These are phyloP conservation scores for Quillaja saponaria DNA, from an alignment of 306 rosid genomes.

Conservation along the genomic window DNA sequence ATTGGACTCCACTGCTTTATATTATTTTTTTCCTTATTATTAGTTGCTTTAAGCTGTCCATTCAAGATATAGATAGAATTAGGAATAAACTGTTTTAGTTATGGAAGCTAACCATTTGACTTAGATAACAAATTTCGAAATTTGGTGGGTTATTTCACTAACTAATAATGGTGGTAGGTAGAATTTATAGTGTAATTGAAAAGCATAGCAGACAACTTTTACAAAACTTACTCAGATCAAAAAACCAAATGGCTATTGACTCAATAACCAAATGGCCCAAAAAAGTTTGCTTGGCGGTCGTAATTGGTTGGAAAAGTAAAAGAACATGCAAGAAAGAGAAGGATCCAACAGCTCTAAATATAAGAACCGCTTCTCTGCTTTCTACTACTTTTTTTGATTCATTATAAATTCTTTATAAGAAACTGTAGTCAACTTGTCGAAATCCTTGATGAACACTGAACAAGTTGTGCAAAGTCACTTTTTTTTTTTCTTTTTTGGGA, in stretches of 20 bases:
- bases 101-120: constrained; percentile 24
- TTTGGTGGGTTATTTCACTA: constrained; percentile 26
- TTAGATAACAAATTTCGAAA: background rate
- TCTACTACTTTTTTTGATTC: background rate
- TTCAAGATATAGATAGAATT: constrained; percentile 18
- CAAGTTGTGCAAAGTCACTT: background rate
- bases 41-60: constrained; percentile 20
- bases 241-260: too few species aligned
- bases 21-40: constrained; percentile 8
- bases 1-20: too few species aligned
- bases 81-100: background rate
- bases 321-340: background rate
- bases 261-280: too few species aligned
- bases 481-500: background rate
- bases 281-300: too few species aligned
- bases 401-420: background rate
- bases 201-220: constrained; percentile 16
- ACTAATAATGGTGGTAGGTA: background rate
- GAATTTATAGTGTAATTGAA: constrained; percentile 7
- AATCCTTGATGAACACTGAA: background rate
- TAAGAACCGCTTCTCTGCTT: background rate
- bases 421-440: background rate
- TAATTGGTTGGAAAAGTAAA: background rate
- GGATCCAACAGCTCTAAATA: background rate
- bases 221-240: constrained; percentile 14